Evolutionary conservation across 306 rosid species (phyloP), one percentile per base, ranked within the genome.

Genomic region (Quercus rubra): DNA sequence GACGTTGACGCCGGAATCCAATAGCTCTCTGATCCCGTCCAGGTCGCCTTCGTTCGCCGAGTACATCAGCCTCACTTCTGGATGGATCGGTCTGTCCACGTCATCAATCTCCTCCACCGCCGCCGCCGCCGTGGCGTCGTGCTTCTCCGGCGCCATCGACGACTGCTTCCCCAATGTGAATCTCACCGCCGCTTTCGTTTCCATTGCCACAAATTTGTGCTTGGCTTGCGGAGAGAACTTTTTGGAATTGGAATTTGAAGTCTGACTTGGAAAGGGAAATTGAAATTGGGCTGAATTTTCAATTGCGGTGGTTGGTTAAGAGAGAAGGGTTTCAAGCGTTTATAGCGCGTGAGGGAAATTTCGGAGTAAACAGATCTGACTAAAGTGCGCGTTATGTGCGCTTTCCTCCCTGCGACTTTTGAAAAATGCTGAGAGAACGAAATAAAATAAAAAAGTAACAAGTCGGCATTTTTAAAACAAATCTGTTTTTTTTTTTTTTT

Each of bases 141-240:
- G 41, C 3, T 79, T 67, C 19, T 88, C 98, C 38, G 98, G 98
- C 52, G 97, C 98, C 84, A 93, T 54, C 58, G 98, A 95, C 38
- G 99, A 95, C 55, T 95, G 99, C 89, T 80, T 95, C 75, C 93
- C 90, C 28, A 95, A 81, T 20, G 76, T 76, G 76, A 95, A 93
- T 75, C 99, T 72, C 62, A 87, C 76, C 20, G 92, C 83, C 81
- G 69, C 79, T 79, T 82, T 91, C 63, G 89, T 9, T 27, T 95
- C 98, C 99, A 95, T 95, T 66, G 46, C 0, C 46, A 2, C 46
- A 8, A 8, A 41, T 8, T 41, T 41, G 3, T 8, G 46, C 46
- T 41, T 41, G 0, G 11, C 11, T 41, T 41, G 11, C 46, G 46
- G 46, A 41, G 46, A 41, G 46, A 8, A 8, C 11, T 21, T 0